phyloP scores from a whole-genome alignment of 495 filamentous ascomycete species.

The Podospora pseudoanserina region DNA sequence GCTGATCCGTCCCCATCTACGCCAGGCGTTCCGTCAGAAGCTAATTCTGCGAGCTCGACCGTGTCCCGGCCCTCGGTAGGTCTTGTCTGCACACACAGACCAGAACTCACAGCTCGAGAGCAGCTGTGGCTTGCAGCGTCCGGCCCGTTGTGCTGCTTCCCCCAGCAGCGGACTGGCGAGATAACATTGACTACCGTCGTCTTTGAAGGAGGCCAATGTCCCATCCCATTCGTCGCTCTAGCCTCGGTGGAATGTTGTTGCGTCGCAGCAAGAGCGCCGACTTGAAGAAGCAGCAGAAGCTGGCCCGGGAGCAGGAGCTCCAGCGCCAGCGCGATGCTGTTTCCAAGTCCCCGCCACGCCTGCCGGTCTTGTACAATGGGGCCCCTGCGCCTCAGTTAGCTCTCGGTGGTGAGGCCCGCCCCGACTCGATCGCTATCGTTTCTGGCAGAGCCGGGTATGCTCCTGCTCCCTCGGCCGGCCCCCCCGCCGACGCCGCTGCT shows the following conservation, averaged over 20 bases:
- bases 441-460: slow-evolving; percentile 43
- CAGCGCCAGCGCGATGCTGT: slow-evolving; percentile 64
- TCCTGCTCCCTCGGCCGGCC: background rate
- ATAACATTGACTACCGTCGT: background rate
- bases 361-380: slow-evolving; percentile 69
- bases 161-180: slow-evolving; percentile 24
- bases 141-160: slow-evolving; percentile 18
- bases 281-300: slow-evolving; percentile 61
- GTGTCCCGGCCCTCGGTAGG: slow-evolving; percentile 9
- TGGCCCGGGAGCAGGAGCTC: slow-evolving; percentile 58
- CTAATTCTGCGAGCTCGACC: background rate
- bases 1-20: slow-evolving; percentile 1
- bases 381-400: slow-evolving; percentile 57
- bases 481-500: background rate
- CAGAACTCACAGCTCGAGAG: background rate
- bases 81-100: slow-evolving; percentile 9
- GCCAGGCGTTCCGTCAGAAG: background rate
- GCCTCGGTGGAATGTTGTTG: slow-evolving; percentile 60
- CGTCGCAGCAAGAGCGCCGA: slow-evolving; percentile 78
- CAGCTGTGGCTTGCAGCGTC: background rate
- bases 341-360: slow-evolving; percentile 68
- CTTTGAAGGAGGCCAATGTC: slow-evolving; percentile 37
- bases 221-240: slow-evolving; percentile 47
- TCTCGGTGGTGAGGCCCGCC: slow-evolving; percentile 63
- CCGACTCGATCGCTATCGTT: slow-evolving; percentile 62